Conservation (phyloP, 225 moss, liverwort and hornwort species). For the Takakia lepidozioides region DNA sequence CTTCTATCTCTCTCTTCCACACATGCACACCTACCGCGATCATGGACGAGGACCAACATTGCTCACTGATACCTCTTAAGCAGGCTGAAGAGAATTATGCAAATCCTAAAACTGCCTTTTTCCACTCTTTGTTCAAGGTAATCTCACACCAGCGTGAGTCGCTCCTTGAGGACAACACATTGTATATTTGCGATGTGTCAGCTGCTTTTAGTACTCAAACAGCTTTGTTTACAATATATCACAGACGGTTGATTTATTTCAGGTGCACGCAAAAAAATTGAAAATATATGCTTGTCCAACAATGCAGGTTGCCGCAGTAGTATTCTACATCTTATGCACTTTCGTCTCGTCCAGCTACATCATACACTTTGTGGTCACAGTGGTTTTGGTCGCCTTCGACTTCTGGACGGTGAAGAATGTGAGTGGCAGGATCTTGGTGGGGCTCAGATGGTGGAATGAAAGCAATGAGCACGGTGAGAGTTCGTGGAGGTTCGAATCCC, state of each 20-base stretch:
- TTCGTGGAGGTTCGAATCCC: constrained; percentile 77
- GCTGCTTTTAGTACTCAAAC: neutral
- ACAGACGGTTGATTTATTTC: neutral
- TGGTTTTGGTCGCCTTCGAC: constrained; percentile 64
- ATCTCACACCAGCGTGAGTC: constrained; percentile 2
- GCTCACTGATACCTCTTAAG: no score
- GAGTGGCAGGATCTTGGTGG: constrained; percentile 80
- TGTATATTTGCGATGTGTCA: neutral
- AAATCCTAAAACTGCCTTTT: constrained; percentile 58
- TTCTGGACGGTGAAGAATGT: constrained; percentile 93
- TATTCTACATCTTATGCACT: constrained; percentile 58
- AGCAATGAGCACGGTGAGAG: constrained; percentile 63
- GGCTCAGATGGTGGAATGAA: constrained; percentile 88
- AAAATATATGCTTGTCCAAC: no score
- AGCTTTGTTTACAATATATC: neutral
- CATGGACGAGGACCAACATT: no score
- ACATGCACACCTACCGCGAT: no score
- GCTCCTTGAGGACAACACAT: constrained; percentile 2
- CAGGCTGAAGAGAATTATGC: constrained; percentile 50
- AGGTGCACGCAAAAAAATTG: no score
- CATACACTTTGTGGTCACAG: constrained; percentile 58
- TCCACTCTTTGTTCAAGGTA: constrained; percentile 70
- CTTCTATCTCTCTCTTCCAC: no score
- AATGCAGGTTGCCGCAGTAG: constrained; percentile 58
- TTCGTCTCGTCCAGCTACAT: constrained; percentile 57